These are phyloP conservation scores for Aspergillus oerlinghausenensis DNA, from an alignment of 2,329 filamentous ascomycete species.

Conservation along the genomic window DNA sequence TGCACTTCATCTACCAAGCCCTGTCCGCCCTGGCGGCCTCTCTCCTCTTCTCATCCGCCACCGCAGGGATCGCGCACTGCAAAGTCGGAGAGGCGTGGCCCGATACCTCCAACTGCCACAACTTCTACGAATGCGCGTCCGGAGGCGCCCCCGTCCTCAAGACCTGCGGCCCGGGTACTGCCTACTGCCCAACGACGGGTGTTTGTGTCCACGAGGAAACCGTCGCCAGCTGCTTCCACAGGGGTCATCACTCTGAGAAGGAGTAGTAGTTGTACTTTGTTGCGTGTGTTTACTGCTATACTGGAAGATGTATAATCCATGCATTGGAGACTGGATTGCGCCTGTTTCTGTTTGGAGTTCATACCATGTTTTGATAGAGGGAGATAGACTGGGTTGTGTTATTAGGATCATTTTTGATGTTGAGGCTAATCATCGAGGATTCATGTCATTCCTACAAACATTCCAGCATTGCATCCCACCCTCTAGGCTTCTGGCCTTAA, in stretches of 20 bases:
- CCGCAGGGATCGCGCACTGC: neutral
- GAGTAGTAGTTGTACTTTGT: no score
- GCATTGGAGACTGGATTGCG: no score
- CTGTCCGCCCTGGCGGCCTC: neutral
- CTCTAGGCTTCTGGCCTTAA: no score
- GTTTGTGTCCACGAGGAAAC: slow-evolving; percentile 6
- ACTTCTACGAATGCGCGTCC: slow-evolving; percentile 8
- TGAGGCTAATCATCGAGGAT: no score
- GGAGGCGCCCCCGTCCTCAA: slow-evolving; percentile 6
- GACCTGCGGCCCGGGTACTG: slow-evolving; percentile 8
- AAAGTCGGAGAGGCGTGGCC: slow-evolving; percentile 3
- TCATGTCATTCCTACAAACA: no score
- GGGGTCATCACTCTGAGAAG: neutral
- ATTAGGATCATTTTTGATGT: no score
- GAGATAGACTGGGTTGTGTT: no score
- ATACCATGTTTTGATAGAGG: no score
- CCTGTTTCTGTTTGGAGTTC: no score
- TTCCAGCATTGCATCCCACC: no score
- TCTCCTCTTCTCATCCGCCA: neutral
- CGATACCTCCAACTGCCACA: slow-evolving; percentile 5
- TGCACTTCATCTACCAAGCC: neutral
- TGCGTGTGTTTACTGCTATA: no score
- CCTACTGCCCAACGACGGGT: slow-evolving; percentile 2
- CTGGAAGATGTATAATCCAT: no score
- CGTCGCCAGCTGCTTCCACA: neutral